Conservation (phyloP, 225 moss, liverwort and hornwort genomes). For the Physcomitrium patens region DNA sequence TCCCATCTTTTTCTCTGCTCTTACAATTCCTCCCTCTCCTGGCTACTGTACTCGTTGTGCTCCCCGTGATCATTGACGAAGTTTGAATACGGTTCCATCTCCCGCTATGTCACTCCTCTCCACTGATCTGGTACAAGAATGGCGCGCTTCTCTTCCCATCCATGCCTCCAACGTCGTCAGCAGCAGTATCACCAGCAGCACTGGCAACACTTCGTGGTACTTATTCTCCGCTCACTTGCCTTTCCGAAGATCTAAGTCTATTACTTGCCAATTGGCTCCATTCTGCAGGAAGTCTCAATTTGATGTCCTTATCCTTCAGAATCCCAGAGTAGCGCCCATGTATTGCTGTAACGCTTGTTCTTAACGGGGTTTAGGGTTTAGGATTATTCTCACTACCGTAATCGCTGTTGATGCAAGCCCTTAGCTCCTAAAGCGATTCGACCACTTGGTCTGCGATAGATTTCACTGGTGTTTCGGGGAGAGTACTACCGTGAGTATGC, state of each 20-base stretch:
- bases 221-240: background rate
- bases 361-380: slow-evolving; percentile 45
- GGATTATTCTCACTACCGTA: background rate
- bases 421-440: background rate
- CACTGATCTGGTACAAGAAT: slow-evolving; percentile 46
- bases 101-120: slow-evolving; percentile 44
- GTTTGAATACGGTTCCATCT: background rate
- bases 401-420: background rate
- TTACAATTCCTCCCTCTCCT: no score
- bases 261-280: background rate
- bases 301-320: no score
- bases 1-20: no score
- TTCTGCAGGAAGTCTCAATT: background rate
- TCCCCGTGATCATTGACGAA: no score
- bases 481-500: no score
- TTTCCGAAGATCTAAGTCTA: background rate
- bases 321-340: background rate
- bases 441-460: background rate
- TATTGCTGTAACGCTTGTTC: background rate
- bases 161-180: slow-evolving; percentile 30
- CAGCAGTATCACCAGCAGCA: slow-evolving; percentile 28
- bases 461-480: background rate
- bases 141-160: slow-evolving; percentile 36
- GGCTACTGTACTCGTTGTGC: no score
- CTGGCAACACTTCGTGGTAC: slow-evolving; percentile 34